A percentile compares a stretch with the other conserved stretches of the same genome.
phyloP scores from a whole-genome alignment of 805 yeast genomes.

The Wickerhamomyces kurtzmanii region DNA sequence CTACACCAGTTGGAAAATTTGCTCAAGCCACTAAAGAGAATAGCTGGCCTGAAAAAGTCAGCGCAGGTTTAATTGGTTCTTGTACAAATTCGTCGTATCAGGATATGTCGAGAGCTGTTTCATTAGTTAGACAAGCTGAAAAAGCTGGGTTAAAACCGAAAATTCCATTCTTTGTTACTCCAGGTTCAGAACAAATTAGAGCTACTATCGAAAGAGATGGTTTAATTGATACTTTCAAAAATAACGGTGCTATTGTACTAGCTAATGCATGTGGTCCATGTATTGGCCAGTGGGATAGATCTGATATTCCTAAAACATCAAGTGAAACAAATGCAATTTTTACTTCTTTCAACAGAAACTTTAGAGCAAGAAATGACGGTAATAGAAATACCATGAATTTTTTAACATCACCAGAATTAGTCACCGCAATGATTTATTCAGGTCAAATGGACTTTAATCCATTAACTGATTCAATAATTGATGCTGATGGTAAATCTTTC shows the following conservation, averaged over 20 bases:
- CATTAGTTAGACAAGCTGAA: conserved; percentile 82
- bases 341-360: conserved; percentile 96
- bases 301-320: conserved; percentile 56
- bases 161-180: conserved; percentile 89
- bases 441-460: conserved; percentile 94
- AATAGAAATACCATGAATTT: conserved; percentile 96
- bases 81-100: conserved; percentile 98
- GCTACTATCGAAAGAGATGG: conserved; percentile 98
- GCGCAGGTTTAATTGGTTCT: conserved; percentile 95
- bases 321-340: conserved; percentile 79
- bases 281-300: conserved; percentile 99
- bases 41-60: conserved; percentile 79
- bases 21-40: conserved; percentile 59
- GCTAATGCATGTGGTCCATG: conserved; percentile 99
- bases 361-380: conserved; percentile 97
- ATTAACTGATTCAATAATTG: conserved; percentile 69
- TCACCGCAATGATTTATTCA: conserved; percentile 92
- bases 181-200: conserved; percentile 97
- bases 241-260: conserved; percentile 83
- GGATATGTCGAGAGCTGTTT: conserved; percentile 95
- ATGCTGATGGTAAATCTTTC: conserved; percentile 63
- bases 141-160: conserved; percentile 81
- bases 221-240: conserved; percentile 65
- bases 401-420: conserved; percentile 97
- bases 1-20: conserved; percentile 84